Conservation (phyloP, 495 filamentous ascomycete genomes). For the Achaetomiella virescens region DNA sequence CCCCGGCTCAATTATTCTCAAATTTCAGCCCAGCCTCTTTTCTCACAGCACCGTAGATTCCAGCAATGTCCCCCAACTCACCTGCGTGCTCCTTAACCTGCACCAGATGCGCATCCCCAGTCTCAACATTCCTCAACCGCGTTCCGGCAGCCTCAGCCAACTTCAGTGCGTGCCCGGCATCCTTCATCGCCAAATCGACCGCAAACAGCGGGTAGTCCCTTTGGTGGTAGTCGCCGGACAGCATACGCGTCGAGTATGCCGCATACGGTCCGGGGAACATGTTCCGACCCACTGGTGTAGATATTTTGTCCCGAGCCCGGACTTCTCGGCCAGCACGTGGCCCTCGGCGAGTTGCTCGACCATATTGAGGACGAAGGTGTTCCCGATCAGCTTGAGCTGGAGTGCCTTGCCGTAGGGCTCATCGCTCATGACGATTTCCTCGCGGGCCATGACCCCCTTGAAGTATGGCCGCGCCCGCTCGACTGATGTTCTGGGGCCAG, state of each 20-base stretch:
- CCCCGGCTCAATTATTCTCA: constrained; percentile 44
- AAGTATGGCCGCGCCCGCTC: constrained; percentile 65
- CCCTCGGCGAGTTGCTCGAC: constrained; percentile 73
- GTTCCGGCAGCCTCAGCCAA: constrained; percentile 59
- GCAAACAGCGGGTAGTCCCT: constrained; percentile 66
- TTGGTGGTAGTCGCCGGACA: constrained; percentile 63
- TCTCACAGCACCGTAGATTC: constrained; percentile 73
- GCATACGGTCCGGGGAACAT: constrained; percentile 60
- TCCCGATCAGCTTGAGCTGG: constrained; percentile 75
- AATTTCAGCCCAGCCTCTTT: constrained; percentile 64
- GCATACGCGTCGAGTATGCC: constrained; percentile 69
- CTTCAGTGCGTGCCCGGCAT: constrained; percentile 66
- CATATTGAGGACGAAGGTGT: constrained; percentile 81
- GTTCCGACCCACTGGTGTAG: constrained; percentile 59
- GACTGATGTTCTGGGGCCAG: constrained; percentile 57
- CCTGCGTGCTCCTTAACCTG: constrained; percentile 67
- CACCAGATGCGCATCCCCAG: constrained; percentile 58
- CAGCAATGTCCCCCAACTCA: constrained; percentile 72
- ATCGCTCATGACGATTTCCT: constrained; percentile 64
- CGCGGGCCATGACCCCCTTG: constrained; percentile 68
- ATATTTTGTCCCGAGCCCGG: constrained; percentile 63
- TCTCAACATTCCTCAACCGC: constrained; percentile 57
- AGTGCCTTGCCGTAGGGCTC: constrained; percentile 53
- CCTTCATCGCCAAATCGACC: constrained; percentile 83
- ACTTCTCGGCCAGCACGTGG: constrained; percentile 71